These are phyloP conservation scores for Cornus kousa DNA, from an alignment of 148 eudicot genomes.

Conservation along the genomic window DNA sequence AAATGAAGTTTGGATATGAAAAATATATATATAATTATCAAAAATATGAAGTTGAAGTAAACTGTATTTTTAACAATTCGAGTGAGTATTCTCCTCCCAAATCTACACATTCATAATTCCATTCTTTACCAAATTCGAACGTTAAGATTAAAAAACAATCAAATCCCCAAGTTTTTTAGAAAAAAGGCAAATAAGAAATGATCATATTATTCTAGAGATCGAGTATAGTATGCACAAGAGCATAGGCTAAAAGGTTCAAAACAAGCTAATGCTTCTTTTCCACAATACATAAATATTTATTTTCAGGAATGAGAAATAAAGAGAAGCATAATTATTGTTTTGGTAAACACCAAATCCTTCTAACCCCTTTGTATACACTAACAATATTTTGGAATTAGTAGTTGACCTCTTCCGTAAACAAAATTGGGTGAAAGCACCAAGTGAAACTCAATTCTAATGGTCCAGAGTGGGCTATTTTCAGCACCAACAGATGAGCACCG, in stretches of 20 bases:
- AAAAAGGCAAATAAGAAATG: neutral
- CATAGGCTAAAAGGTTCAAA: neutral
- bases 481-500: neutral
- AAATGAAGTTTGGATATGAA: no score
- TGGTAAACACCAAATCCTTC: neutral
- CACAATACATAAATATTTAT: no score
- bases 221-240: no score
- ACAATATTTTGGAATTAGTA: neutral
- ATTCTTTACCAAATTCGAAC: no score
- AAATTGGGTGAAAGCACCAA: neutral
- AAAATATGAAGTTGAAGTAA: no score
- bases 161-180: no score
- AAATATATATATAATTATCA: no score
- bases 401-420: neutral
- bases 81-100: no score
- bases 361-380: neutral
- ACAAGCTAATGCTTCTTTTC: neutral
- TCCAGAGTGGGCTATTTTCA: neutral
- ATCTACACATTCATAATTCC: no score
- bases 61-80: no score
- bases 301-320: neutral
- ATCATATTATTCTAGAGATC: neutral
- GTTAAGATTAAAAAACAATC: no score
- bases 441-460: neutral
- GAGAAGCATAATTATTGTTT: no score